These are phyloP conservation scores for Zoysia matrella DNA, from an alignment of 202 grass and related monocot species.

Conservation along the genomic window DNA sequence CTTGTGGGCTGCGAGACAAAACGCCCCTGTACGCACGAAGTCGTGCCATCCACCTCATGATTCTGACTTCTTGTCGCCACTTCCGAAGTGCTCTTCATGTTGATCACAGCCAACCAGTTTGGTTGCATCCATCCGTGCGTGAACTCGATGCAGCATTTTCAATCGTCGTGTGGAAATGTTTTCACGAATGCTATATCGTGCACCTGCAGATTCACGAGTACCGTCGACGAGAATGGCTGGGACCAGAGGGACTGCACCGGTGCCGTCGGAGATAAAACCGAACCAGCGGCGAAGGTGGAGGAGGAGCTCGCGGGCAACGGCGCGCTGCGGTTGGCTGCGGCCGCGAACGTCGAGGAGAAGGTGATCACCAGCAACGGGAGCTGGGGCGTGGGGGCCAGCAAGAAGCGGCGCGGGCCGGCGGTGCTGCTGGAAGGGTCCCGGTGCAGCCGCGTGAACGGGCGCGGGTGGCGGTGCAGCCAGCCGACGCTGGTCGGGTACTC, in stretches of 20 bases:
- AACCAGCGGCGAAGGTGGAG: not conserved
- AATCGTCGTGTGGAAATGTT: not conserved
- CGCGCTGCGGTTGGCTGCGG: not conserved
- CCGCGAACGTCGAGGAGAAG: slow-evolving; percentile 28
- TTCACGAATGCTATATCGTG: not conserved
- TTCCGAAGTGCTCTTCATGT: not conserved
- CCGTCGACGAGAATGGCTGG: not conserved
- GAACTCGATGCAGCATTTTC: slow-evolving; percentile 3
- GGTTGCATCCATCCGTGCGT: slow-evolving; percentile 1
- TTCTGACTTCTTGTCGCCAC: slow-evolving; percentile 25
- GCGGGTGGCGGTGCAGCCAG: slow-evolving; percentile 51
- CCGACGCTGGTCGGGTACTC: slow-evolving; percentile 89
- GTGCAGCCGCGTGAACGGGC: slow-evolving; percentile 76
- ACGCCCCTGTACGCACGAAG: slow-evolving; percentile 41
- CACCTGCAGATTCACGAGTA: slow-evolving; percentile 21
- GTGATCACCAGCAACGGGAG: slow-evolving; percentile 1
- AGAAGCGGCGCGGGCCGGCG: slow-evolving; percentile 62
- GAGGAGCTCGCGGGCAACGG: slow-evolving; percentile 2
- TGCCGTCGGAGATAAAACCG: not conserved
- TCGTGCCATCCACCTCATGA: slow-evolving; percentile 22
- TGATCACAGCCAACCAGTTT: slow-evolving; percentile 42
- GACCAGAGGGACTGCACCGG: slow-evolving; percentile 1
- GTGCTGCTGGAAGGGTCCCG: slow-evolving; percentile 77
- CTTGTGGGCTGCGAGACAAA: slow-evolving; percentile 42
- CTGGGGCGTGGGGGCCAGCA: not conserved